Base-by-base conservation (phyloP, 257 asterid genomes). In the Nicotiana attenuata region DNA sequence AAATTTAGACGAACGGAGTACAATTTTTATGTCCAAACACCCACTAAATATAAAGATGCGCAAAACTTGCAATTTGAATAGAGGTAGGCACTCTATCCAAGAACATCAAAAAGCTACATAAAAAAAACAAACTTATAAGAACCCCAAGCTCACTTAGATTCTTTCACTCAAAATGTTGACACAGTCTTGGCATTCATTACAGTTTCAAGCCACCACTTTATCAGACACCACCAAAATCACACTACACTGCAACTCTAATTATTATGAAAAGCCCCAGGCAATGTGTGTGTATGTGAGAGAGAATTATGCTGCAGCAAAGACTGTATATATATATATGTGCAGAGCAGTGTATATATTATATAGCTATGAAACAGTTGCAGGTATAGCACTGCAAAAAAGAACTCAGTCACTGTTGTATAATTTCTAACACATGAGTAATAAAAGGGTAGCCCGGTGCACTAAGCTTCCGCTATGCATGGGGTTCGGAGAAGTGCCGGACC, bases 141-240 rank as follows among this genome's bases (percentile, higher is more conserved):
- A 41, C 59, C 35, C 77, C 17, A 68, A 41, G 59, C 64, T 57
- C 64, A n/a, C 31, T 10, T 61, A 80, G 81, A 55, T 79, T 77
- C 65, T 41, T 35, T 57, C 29, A 41, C 53, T 38, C 19, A 24
- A 88, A 81, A 83, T 59, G 68, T 65, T 84, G 81, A 41, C 33
- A 89, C 85, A 87, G 83, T 81, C 65, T 82, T 10, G 22, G 24
- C 83, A 82, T 84, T 84, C 61, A 80, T 83, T 65, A 79, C 86
- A 87, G 78, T 85, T 87, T 84, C 75, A 80, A 87, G 83, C 86
- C 89, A 82, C 82, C 88, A 82, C 91, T 85, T 85, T 87, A 79
- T 63, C 83, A 82, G 87, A 83, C 87, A 83, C 20, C 77, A 66
- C 19, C 47, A 67, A 80, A 81, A 56, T 10, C 60, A 81, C 47